Base-by-base conservation (phyloP, 306 rosid species). In the Glycine latifolia region DNA sequence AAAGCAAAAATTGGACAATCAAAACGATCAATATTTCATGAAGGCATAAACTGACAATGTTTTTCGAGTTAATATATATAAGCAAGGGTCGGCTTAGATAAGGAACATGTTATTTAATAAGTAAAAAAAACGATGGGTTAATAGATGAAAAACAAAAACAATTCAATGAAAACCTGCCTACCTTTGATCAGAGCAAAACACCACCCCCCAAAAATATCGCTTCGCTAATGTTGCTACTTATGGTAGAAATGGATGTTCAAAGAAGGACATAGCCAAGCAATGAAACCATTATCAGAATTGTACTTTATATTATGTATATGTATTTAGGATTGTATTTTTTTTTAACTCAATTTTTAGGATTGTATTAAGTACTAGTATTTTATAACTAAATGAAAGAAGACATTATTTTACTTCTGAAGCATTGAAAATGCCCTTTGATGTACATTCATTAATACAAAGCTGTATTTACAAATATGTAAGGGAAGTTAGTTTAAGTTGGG, bases 381-480 rank as follows among this genome's bases (percentile, higher is more conserved):
- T 26, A 13, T 12, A 7, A 39, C 44, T 13, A 3, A 9, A 16
- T 13, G 52, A 39, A 58, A 17, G 10, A 49, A 33, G 3, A 5
- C 11, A 31, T 7, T 26, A 26, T 26, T 49, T 44, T 46, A 16
- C 33, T 16, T 17, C 73, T 55, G 20, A 37, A 58, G 26, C n/a
- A 43, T 3, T 59, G 46, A 75, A 60, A 48, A 60, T 44, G 58
- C 69, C 33, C 3, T 75, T 46, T 58, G 65, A 59, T 59, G 62
- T 61, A 41, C 49, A 17, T 31, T 59, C 41, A 67, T 35, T 15
- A 73, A 73, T 58, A 56, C 78, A 59, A 7, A 84, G 55, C 43
- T 80, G 10, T 50, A 8, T 53, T 55, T 74, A 20, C 17, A 47
- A 47, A 47, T 14, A 67, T 1, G 31, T 6, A 26, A 66, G 14